Conservation (phyloP, 192 early-diverging fungal genomes). For the Endogone sp. region DNA sequence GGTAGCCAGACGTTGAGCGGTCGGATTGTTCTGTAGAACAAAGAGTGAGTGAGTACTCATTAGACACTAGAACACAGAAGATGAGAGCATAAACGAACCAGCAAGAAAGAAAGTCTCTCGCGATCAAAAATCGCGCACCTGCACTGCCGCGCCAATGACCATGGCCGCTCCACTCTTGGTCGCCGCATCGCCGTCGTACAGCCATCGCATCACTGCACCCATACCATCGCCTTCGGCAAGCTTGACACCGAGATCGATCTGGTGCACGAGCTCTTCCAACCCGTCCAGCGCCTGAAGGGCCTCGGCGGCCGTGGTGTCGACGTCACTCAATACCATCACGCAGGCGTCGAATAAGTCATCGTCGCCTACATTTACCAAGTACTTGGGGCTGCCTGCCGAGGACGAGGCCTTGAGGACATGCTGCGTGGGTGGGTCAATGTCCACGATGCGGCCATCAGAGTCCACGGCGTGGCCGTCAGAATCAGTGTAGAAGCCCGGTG, state of each 20-base stretch:
- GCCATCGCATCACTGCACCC: conserved; percentile 27
- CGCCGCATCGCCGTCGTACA: conserved; percentile 21
- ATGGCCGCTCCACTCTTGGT: conserved; percentile 42
- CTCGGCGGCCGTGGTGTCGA: conserved; percentile 10
- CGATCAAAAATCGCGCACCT: too few relatives aligned
- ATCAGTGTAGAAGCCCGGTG: too few relatives aligned
- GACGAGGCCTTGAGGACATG: too few relatives aligned
- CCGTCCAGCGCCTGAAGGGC: conserved; percentile 36
- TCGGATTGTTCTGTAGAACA: conserved; percentile 1
- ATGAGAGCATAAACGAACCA: not conserved
- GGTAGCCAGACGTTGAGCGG: not conserved
- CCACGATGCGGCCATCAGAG: not conserved
- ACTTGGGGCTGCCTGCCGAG: not conserved
- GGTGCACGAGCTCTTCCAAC: conserved; percentile 50
- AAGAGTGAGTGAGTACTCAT: not conserved
- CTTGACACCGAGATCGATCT: conserved; percentile 49
- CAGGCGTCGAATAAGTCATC: conserved; percentile 30
- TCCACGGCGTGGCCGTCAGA: too few relatives aligned
- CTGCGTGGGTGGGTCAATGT: not conserved
- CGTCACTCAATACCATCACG: conserved; percentile 13
- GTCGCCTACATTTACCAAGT: conserved; percentile 8
- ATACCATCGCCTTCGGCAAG: conserved; percentile 34
- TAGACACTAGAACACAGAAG: not conserved
- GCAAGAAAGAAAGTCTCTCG: too few relatives aligned
- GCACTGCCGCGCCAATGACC: conserved; percentile 50